Conservation (phyloP, 805 yeast genomes). For the Naumovozyma baii region DNA sequence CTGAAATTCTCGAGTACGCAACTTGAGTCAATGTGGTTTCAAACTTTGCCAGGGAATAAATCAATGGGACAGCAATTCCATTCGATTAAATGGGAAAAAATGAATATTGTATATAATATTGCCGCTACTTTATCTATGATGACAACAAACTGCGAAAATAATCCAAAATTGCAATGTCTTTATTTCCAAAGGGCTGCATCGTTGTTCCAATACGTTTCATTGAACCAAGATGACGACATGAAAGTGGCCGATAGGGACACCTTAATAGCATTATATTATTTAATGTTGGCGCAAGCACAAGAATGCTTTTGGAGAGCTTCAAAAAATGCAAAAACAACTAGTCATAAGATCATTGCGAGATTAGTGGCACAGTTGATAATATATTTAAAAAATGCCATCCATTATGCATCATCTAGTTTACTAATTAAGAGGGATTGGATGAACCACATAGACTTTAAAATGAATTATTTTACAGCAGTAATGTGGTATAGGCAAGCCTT, state of each 20-base stretch:
- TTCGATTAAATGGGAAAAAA: slow-evolving; percentile 50
- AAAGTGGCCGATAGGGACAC: slow-evolving; percentile 38
- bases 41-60: slow-evolving; percentile 47
- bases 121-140: slow-evolving; percentile 54
- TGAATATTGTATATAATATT: slow-evolving; percentile 57
- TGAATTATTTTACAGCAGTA: slow-evolving; percentile 59
- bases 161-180: slow-evolving; percentile 31
- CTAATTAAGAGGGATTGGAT: slow-evolving; percentile 56
- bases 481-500: slow-evolving; percentile 55
- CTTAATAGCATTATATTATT: slow-evolving; percentile 37
- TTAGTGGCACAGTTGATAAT: slow-evolving; percentile 54
- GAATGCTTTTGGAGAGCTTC: slow-evolving; percentile 81
- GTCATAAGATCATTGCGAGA: slow-evolving; percentile 53
- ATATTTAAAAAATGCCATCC: slow-evolving; percentile 41
- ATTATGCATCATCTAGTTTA: slow-evolving; percentile 38
- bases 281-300: slow-evolving; percentile 79
- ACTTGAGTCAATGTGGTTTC: slow-evolving; percentile 62
- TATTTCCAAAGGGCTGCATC: slow-evolving; percentile 70
- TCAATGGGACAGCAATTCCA: slow-evolving; percentile 39
- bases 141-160: slow-evolving; percentile 43
- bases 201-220: slow-evolving; percentile 35
- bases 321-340: slow-evolving; percentile 26
- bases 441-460: slow-evolving; percentile 49
- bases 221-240: slow-evolving; percentile 2
- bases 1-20: slow-evolving; percentile 57